Evolutionary conservation across 345 rosid genomes (phyloP).

Genomic region (Eucalyptus brandiana): DNA sequence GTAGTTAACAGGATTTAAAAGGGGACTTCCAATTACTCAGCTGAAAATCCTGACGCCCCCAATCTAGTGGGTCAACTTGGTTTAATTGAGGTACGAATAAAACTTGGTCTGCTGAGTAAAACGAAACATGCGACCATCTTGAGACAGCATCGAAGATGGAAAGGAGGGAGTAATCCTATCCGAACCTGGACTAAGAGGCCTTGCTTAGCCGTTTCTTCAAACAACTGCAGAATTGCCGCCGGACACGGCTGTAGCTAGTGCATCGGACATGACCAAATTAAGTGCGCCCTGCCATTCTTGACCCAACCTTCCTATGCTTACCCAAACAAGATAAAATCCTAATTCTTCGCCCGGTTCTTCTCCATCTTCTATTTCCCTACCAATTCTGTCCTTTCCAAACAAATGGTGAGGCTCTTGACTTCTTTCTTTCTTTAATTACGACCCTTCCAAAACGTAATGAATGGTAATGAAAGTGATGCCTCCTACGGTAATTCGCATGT

Average conservation of each 20-base stretch:
- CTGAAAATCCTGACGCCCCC: background rate
- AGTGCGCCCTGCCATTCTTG: background rate
- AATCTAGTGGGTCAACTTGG: background rate
- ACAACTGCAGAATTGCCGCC: conserved; percentile 24
- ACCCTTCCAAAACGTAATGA: background rate
- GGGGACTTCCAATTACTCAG: background rate
- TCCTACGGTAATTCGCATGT: background rate
- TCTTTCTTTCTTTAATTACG: background rate
- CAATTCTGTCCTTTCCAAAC: background rate
- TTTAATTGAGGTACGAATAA: background rate
- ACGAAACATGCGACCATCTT: background rate
- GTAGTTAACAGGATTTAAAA: background rate
- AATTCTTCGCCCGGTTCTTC: background rate
- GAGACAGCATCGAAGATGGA: background rate
- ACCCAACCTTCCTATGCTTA: background rate
- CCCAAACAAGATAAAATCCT: background rate
- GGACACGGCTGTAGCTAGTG: conserved; percentile 25
- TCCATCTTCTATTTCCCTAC: background rate
- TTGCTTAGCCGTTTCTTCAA: conserved; percentile 58
- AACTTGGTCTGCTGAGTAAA: background rate
- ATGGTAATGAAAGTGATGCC: background rate
- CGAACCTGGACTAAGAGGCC: conserved; percentile 62
- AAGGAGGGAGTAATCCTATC: conserved; percentile 2
- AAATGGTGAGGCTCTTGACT: background rate
- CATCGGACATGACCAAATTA: conserved; percentile 23